Percentiles rank a stretch among this genome's conserved stretches.
These are phyloP conservation scores for Gastrodia elata DNA, from an alignment of 106 monocot genomes.

Conservation along the genomic window DNA sequence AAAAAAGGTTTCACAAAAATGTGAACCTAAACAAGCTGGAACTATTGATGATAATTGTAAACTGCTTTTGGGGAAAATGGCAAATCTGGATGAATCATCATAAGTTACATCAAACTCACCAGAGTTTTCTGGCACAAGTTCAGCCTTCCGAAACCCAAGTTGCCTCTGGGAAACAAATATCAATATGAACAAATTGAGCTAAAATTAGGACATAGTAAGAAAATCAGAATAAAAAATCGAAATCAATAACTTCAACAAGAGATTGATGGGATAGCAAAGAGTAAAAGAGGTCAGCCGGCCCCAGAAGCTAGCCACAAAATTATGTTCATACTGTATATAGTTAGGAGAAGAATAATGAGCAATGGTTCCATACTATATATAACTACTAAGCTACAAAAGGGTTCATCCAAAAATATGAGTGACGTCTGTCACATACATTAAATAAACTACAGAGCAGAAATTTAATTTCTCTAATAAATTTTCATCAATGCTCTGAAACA, in stretches of 20 bases:
- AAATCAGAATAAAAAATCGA: neutral
- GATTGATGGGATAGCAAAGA: neutral
- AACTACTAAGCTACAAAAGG: too few relatives aligned
- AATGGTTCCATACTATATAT: too few relatives aligned
- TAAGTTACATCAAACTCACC: conserved; percentile 32
- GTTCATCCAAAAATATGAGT: too few relatives aligned
- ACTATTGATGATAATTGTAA: neutral
- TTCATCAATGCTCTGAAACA: conserved; percentile 6
- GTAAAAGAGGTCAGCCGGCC: neutral
- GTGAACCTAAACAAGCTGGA: neutral
- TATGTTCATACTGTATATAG: too few relatives aligned
- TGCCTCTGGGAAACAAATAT: conserved; percentile 32
- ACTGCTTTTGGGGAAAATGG: neutral
- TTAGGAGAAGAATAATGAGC: too few relatives aligned
- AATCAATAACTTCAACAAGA: neutral
- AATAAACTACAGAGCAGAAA: neutral
- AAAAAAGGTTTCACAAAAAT: neutral
- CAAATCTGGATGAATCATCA: neutral
- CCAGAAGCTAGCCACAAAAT: too few relatives aligned
- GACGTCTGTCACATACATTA: too few relatives aligned
- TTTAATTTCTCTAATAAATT: conserved; percentile 2
- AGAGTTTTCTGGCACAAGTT: conserved; percentile 23
- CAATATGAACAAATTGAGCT: neutral
- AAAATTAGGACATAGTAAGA: neutral
- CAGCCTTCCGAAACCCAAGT: conserved; percentile 59